Conservation (phyloP, 1,284 basidiomycete species). For the Apiotrichum brassicae region DNA sequence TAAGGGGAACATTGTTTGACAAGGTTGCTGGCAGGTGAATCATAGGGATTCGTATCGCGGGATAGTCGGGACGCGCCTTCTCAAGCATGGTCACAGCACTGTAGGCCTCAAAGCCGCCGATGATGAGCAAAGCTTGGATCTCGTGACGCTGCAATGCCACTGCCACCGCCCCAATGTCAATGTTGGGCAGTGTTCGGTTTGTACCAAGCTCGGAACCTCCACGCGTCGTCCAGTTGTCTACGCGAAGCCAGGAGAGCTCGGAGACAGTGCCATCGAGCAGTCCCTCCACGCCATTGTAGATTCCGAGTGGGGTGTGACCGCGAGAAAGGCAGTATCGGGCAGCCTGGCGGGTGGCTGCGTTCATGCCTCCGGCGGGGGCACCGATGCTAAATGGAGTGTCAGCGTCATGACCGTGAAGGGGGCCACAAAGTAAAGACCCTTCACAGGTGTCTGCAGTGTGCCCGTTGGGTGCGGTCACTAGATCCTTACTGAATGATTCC, state of each 20-base stretch:
- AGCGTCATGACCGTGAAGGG: too few relatives aligned
- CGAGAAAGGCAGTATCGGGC: slow-evolving; percentile 87
- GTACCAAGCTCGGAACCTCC: slow-evolving; percentile 97
- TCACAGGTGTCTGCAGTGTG: too few relatives aligned
- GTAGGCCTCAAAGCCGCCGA: slow-evolving; percentile 96
- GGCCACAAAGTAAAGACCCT: too few relatives aligned
- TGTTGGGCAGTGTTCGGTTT: slow-evolving; percentile 78
- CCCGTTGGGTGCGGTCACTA: too few relatives aligned
- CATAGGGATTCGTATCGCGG: slow-evolving; percentile 88
- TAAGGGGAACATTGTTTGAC: slow-evolving; percentile 96
- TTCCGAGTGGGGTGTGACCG: slow-evolving; percentile 82
- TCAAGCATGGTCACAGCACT: slow-evolving; percentile 70
- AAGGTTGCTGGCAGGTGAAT: slow-evolving; percentile 90
- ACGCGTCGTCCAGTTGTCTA: slow-evolving; percentile 91
- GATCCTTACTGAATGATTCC: slow-evolving; percentile 76
- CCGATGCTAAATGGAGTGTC: too few relatives aligned
- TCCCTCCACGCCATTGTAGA: slow-evolving; percentile 94
- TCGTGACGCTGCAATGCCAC: slow-evolving; percentile 81
- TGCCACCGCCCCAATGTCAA: slow-evolving; percentile 80
- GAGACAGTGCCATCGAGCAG: slow-evolving; percentile 81
- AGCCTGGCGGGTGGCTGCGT: slow-evolving; percentile 90
- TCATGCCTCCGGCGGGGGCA: slow-evolving; percentile 97
- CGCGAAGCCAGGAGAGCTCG: slow-evolving; percentile 87
- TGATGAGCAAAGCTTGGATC: slow-evolving; percentile 76
- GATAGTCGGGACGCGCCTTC: slow-evolving; percentile 71